These are phyloP conservation scores for Calocybe indica DNA, from an alignment of 768 basidiomycete genomes.

Conservation along the genomic window DNA sequence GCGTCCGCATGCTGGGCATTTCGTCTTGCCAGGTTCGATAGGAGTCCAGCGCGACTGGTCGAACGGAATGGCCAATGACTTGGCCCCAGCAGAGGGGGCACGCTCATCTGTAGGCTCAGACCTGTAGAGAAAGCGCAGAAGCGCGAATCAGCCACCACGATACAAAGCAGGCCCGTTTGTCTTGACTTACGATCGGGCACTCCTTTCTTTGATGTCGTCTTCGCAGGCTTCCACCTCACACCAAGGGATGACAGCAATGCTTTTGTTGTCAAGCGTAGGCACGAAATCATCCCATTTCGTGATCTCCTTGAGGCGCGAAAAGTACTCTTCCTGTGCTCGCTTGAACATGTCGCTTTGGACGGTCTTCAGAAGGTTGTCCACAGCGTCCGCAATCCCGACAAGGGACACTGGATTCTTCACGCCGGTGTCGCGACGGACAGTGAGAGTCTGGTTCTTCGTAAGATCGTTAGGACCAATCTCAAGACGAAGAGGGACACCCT, in stretches of 20 bases:
- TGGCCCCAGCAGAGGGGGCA: constrained; percentile 95
- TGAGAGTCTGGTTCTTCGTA: constrained; percentile 71
- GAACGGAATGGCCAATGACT: constrained; percentile 94
- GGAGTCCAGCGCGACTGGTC: constrained; percentile 79
- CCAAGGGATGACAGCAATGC: constrained; percentile 89
- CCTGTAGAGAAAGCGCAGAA: constrained; percentile 28
- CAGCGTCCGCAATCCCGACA: constrained; percentile 19
- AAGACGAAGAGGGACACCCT: constrained; percentile 96
- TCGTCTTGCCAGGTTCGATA: constrained; percentile 80
- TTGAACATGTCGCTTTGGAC: constrained; percentile 89
- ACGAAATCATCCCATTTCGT: constrained; percentile 92
- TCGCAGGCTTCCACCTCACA: constrained; percentile 92
- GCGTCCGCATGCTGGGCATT: constrained; percentile 83
- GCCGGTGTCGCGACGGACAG: constrained; percentile 71
- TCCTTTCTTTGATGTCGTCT: constrained; percentile 96
- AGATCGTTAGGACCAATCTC: constrained; percentile 96
- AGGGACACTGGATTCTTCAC: constrained; percentile 38
- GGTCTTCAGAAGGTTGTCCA: constrained; percentile 68
- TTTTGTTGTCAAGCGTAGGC: constrained; percentile 84
- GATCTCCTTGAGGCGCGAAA: constrained; percentile 63
- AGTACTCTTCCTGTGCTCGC: constrained; percentile 70
- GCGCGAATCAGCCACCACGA: too few relatives aligned
- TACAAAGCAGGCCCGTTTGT: too few relatives aligned
- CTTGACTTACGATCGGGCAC: constrained; percentile 62
- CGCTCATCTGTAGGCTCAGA: constrained; percentile 89